Evolutionary conservation across 2,329 filamentous ascomycete species (phyloP), one percentile per base, ranked within the genome.

Genomic region (Pseudovirgaria hyperparasitica): DNA sequence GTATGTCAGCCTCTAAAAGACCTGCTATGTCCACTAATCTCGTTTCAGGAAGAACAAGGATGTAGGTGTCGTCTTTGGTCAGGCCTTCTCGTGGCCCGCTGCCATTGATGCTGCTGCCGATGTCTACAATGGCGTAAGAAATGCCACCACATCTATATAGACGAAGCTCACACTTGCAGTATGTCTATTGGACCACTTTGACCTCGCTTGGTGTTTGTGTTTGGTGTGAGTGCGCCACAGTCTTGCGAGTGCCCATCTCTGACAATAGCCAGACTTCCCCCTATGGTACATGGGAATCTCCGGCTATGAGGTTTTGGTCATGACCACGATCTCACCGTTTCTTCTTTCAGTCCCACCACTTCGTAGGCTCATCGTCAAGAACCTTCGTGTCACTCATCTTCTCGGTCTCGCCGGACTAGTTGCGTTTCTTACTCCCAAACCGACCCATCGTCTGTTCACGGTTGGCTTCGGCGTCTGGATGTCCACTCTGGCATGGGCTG

Each of bases 211-310:
- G 84, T 15, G 65, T 98, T 23, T 66, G 82, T 22, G 79, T 98
- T 23, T 98, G 90, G 90, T 98, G 78, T 84, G 72, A 69, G 78
- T 70, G 10, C 9, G 7, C 9, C 7, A n/a, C 11, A 6, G 13
- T 9, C 13, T 10, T 20, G 5, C 15, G 10, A 7, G 4, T n/a
- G 12, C 8, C 11, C 17, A 12, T n/a, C 10, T 6, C 22, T 29
- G 16, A 44, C 48, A 25, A 51, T 10, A 19, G 3, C 3, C 36
- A 84, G 79, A 92, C 55, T 98, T 98, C 52, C 90, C 90, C 9
- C 70, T 98, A 8, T 98, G 90, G 90, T 75, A 94, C 52, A 98
- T 98, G 90, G 90, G 90, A 16, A 92, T 98, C 34, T 96, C 87
- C 4, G 90, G 90, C 36, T 98, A 90, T 48, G 90, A 98, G 57